A percentile compares a stretch with the other conserved stretches of the same genome.
These are phyloP conservation scores for Yarrowia osloensis DNA, from an alignment of 805 yeast genomes.

Conservation along the genomic window DNA sequence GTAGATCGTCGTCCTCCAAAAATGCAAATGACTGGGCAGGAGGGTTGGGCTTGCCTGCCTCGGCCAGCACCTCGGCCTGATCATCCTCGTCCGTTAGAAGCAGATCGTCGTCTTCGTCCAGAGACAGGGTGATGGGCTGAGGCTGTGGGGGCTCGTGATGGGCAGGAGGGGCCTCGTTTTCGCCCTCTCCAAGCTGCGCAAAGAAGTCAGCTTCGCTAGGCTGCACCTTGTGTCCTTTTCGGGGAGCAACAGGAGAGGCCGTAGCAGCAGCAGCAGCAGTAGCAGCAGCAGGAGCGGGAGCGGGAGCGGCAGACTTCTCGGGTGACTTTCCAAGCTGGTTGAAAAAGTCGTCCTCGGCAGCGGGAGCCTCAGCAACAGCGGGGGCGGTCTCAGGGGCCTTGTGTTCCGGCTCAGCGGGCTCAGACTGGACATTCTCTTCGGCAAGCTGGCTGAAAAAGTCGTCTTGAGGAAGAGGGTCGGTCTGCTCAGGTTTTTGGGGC, in stretches of 20 bases:
- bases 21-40: slow-evolving; percentile 10
- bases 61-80: not conserved
- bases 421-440: not conserved
- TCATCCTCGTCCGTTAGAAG: slow-evolving; percentile 39
- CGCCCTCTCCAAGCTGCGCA: not conserved
- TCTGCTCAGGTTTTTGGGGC: slow-evolving; percentile 24
- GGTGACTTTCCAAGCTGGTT: slow-evolving; percentile 10
- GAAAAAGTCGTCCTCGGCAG: slow-evolving; percentile 18
- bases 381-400: not conserved
- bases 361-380: not conserved
- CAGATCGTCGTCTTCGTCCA: slow-evolving; percentile 41
- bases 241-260: not conserved
- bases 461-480: slow-evolving; percentile 6
- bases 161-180: not conserved
- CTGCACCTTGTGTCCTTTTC: slow-evolving; percentile 5
- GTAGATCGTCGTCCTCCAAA: slow-evolving; percentile 24
- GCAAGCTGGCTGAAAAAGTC: slow-evolving; percentile 10
- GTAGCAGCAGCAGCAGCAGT: not conserved
- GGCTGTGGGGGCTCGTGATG: slow-evolving; percentile 2
- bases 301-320: slow-evolving; percentile 1
- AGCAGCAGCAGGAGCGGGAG: not conserved
- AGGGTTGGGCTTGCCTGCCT: slow-evolving; percentile 20
- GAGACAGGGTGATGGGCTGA: slow-evolving; percentile 33
- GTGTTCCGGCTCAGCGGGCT: not conserved
- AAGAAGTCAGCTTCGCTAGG: not conserved